These are phyloP conservation scores for Metschnikowia lochheadii DNA, from an alignment of 805 yeast species.

Conservation along the genomic window DNA sequence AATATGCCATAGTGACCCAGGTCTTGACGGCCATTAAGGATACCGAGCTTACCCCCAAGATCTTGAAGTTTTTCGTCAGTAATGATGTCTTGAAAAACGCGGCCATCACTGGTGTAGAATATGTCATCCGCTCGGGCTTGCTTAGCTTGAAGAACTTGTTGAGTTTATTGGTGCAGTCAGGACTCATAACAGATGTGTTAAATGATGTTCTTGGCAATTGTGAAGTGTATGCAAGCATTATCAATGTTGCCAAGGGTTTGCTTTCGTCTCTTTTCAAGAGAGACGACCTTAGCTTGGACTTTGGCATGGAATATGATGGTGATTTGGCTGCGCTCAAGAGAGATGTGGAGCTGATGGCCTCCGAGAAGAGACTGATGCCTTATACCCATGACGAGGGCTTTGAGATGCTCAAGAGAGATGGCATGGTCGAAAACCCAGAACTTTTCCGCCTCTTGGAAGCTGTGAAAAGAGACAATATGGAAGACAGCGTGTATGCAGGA, in stretches of 20 bases:
- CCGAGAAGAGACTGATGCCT: constrained; percentile 1
- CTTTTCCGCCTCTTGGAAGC: constrained; percentile 7
- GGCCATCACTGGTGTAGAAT: constrained; percentile 18
- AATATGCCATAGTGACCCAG: constrained; percentile 37
- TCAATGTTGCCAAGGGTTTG: constrained; percentile 28
- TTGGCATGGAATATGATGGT: constrained; percentile 1
- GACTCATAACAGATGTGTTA: constrained; percentile 31
- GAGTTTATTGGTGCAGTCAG: constrained; percentile 34
- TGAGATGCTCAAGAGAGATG: constrained; percentile 15
- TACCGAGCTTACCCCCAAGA: constrained; percentile 33
- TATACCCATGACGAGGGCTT: constrained; percentile 12
- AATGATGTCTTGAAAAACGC: constrained; percentile 22
- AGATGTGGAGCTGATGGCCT: neutral
- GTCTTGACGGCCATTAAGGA: constrained; percentile 36
- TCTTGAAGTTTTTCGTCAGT: constrained; percentile 31
- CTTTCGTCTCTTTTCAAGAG: constrained; percentile 14
- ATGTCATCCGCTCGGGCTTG: constrained; percentile 29
- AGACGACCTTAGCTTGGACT: constrained; percentile 2
- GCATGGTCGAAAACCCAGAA: constrained; percentile 5
- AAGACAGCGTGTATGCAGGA: too few relatives aligned
- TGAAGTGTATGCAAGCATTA: constrained; percentile 31
- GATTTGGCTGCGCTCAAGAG: neutral
- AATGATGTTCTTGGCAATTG: constrained; percentile 38
- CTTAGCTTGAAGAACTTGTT: constrained; percentile 31
- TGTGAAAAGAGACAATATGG: constrained; percentile 7